Evolutionary conservation across 768 basidiomycete species (phyloP).

Genomic region (Lentinula boryana): DNA sequence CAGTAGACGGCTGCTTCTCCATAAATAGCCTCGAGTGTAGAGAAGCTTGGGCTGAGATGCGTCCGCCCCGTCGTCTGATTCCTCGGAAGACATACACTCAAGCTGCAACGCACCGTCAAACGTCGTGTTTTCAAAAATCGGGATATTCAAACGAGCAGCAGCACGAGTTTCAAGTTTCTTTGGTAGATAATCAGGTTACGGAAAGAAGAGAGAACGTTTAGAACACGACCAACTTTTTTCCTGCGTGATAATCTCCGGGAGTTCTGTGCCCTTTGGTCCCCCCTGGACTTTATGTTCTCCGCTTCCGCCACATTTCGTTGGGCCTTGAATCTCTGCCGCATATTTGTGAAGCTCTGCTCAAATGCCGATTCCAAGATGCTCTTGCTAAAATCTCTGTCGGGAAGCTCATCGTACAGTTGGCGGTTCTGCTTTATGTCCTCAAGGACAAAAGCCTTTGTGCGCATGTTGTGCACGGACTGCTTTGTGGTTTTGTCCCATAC

Average conservation of each 20-base stretch:
- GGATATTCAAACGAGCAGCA: conserved; percentile 48
- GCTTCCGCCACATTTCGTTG: conserved; percentile 49
- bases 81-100: conserved; percentile 81
- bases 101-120: conserved; percentile 68
- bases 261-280: conserved; percentile 57
- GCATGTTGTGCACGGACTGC: conserved; percentile 67
- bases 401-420: conserved; percentile 53
- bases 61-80: conserved; percentile 46
- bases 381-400: conserved; percentile 60
- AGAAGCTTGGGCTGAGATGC: conserved; percentile 23
- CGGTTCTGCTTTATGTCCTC: conserved; percentile 54
- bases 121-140: conserved; percentile 49
- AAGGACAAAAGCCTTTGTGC: conserved; percentile 63
- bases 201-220: conserved; percentile 1
- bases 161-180: conserved; percentile 69
- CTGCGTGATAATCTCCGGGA: conserved; percentile 55
- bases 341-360: conserved; percentile 64
- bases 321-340: conserved; percentile 60
- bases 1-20: conserved; percentile 63
- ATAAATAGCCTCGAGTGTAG: conserved; percentile 51
- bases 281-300: conserved; percentile 39
- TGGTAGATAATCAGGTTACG: conserved; percentile 9
- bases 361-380: conserved; percentile 57
- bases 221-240: conserved; percentile 45
- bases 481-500: conserved; percentile 77